A percentile compares a stretch with the other conserved stretches of the same genome.
Conservation (phyloP, 192 early-diverging fungal genomes). For the Entophlyctis luteolus region DNA sequence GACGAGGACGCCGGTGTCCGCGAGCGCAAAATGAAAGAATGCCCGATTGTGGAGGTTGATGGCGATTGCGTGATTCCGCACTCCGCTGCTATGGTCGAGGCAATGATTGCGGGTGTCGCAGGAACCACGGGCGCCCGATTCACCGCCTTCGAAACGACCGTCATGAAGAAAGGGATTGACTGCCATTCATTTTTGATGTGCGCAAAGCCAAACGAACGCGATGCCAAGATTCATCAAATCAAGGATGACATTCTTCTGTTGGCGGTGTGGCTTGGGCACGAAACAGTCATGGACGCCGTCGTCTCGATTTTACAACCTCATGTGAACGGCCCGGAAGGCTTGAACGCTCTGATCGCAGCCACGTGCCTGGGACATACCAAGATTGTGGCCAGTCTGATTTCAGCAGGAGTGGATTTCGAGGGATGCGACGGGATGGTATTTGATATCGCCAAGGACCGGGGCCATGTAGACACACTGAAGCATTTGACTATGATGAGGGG, state of each 20-base stretch:
- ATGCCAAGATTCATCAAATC: conserved; percentile 1
- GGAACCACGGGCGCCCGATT: conserved; percentile 7
- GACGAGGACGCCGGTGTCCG: neutral
- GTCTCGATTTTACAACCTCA: conserved; percentile 17
- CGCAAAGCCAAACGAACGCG: conserved; percentile 8
- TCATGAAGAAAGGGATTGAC: conserved; percentile 14
- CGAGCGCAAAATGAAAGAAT: neutral
- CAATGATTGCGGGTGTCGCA: conserved; percentile 21
- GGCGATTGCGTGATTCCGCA: neutral
- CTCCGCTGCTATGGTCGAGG: conserved; percentile 20
- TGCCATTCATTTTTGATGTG: conserved; percentile 4
- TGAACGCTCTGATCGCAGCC: conserved; percentile 8
- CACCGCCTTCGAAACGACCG: conserved; percentile 22
- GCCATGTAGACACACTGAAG: conserved; percentile 8
- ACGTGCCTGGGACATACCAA: conserved; percentile 8
- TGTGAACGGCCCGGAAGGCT: conserved; percentile 7
- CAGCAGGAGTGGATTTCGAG: conserved; percentile 22
- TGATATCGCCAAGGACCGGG: conserved; percentile 13
- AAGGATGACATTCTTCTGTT: conserved; percentile 47
- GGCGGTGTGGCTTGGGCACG: conserved; percentile 54
- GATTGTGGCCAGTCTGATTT: conserved; percentile 20
- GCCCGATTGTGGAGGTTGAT: conserved; percentile 2
- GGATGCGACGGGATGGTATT: neutral
- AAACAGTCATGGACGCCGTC: conserved; percentile 31
- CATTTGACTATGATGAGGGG: conserved; percentile 12